These are phyloP conservation scores for Odonthalia washingtoniensis DNA, from an alignment of 31 red algal species.

Conservation along the genomic window DNA sequence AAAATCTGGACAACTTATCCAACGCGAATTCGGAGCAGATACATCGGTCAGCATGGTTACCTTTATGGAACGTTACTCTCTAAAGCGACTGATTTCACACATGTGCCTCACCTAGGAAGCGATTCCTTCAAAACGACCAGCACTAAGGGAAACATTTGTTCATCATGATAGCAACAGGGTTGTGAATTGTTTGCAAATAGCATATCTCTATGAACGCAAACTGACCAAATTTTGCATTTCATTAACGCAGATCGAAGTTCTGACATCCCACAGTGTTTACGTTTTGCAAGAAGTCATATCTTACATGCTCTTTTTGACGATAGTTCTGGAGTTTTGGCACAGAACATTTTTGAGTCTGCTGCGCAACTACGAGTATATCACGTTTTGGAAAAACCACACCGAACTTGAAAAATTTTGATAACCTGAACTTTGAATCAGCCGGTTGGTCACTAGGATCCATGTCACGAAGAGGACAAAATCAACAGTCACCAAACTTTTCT, in stretches of 20 bases:
- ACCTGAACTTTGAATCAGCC: not conserved
- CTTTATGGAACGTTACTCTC: constrained; percentile 76
- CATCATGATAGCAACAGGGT: constrained; percentile 54
- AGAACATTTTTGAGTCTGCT: constrained; percentile 32
- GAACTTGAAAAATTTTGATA: not conserved
- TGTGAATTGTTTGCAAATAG: constrained; percentile 64
- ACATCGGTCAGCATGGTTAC: constrained; percentile 57
- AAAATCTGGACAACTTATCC: constrained; percentile 51
- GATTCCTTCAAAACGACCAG: constrained; percentile 39
- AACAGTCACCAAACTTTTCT: not conserved
- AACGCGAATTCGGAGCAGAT: constrained; percentile 69
- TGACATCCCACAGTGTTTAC: constrained; percentile 40
- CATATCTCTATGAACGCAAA: constrained; percentile 76
- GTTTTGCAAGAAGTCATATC: constrained; percentile 27
- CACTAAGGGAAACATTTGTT: constrained; percentile 48
- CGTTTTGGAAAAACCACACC: constrained; percentile 7
- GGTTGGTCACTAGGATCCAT: not conserved
- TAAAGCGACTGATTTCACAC: constrained; percentile 70
- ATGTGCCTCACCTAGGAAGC: constrained; percentile 71
- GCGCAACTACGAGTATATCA: constrained; percentile 44
- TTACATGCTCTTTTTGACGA: constrained; percentile 39
- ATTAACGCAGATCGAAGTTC: constrained; percentile 30
- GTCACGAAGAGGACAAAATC: not conserved
- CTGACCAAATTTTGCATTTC: constrained; percentile 67
- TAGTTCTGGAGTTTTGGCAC: constrained; percentile 33